Evolutionary conservation across 768 basidiomycete genomes (phyloP).

Genomic region (Amanita jacksonii): DNA sequence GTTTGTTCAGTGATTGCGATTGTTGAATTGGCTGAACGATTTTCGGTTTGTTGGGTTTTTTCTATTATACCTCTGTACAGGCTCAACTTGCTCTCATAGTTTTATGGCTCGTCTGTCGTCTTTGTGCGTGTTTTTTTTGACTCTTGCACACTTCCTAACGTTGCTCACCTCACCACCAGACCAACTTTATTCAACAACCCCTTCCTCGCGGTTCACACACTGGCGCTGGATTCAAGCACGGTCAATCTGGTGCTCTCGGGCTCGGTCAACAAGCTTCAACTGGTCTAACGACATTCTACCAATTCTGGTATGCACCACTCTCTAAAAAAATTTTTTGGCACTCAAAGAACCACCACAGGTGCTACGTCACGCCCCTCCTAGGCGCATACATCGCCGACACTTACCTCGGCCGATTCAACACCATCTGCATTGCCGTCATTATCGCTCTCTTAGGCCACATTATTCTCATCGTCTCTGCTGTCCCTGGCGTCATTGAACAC

Average conservation of each 20-base stretch:
- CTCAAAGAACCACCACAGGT: conserved; percentile 27
- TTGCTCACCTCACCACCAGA: conserved; percentile 23
- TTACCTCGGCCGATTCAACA: conserved; percentile 66
- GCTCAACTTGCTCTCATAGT: conserved; percentile 16
- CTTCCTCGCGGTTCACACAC: conserved; percentile 58
- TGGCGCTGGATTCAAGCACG: conserved; percentile 43
- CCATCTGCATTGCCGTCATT: conserved; percentile 48
- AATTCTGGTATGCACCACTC: conserved; percentile 56
- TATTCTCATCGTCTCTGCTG: conserved; percentile 53
- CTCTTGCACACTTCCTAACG: neutral
- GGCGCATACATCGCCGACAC: conserved; percentile 72
- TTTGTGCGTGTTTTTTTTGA: conserved; percentile 25
- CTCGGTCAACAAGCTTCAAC: conserved; percentile 63
- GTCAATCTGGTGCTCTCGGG: conserved; percentile 61
- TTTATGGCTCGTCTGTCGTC: conserved; percentile 40
- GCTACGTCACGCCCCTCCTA: conserved; percentile 54
- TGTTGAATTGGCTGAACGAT: conserved; percentile 65
- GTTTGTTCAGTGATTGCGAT: conserved; percentile 44
- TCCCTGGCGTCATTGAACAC: conserved; percentile 57
- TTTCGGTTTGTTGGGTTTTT: conserved; percentile 37
- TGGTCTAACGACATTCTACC: conserved; percentile 62
- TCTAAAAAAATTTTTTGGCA: no score
- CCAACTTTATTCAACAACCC: conserved; percentile 68
- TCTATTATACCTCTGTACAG: neutral
- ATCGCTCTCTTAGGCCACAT: conserved; percentile 57